phyloP scores from a whole-genome alignment of 2,329 filamentous ascomycete species.

The Colletotrichum sp. region DNA sequence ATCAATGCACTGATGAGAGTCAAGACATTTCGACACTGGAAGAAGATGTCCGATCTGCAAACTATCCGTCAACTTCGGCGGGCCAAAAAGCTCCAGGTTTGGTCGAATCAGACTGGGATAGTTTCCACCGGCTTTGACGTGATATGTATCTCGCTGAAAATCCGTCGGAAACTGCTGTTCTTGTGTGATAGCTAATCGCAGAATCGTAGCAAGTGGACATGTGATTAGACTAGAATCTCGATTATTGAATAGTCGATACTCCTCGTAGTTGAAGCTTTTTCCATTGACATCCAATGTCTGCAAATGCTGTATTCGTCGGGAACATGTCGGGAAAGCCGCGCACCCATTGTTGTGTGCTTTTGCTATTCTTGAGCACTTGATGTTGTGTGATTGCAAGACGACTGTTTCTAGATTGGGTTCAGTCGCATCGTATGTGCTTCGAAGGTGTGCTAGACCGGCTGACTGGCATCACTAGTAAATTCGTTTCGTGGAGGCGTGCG shows the following conservation, averaged over 20 bases:
- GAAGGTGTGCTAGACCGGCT: not conserved
- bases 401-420: not conserved
- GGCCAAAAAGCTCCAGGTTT: not conserved
- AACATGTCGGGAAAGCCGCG: not conserved
- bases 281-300: not conserved
- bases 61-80: not conserved
- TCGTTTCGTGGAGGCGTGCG: not conserved
- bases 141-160: not conserved
- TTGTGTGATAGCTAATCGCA: not conserved
- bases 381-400: not conserved
- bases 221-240: not conserved
- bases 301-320: not conserved
- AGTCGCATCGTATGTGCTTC: not conserved
- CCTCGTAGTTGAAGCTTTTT: not conserved
- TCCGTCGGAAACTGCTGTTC: not conserved
- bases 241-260: not conserved
- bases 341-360: not conserved
- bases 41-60: not conserved
- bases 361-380: not conserved
- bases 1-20: not conserved
- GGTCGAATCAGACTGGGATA: not conserved
- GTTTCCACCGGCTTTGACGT: not conserved
- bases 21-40: not conserved
- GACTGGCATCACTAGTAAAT: not conserved
- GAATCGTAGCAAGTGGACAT: not conserved